phyloP scores from a whole-genome alignment of 495 filamentous ascomycete species.

The Neurospora intermedia region DNA sequence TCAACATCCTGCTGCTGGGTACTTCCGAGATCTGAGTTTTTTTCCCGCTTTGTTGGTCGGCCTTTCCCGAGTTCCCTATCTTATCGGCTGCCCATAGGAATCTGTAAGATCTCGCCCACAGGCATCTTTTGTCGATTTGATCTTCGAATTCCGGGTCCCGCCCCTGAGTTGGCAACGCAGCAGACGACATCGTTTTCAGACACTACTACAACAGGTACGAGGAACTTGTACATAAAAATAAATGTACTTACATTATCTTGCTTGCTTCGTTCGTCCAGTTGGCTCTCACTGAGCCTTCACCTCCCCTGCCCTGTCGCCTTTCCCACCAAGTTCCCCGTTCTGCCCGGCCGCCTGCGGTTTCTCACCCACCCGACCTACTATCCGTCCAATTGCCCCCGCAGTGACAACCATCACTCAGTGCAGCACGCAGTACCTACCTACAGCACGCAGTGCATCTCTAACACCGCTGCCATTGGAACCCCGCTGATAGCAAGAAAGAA shows the following conservation, averaged over 20 bases:
- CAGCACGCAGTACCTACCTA: neutral
- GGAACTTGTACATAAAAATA: neutral
- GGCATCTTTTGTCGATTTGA: neutral
- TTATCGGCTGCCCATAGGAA: neutral
- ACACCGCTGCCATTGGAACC: constrained; percentile 10
- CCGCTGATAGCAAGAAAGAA: constrained; percentile 18
- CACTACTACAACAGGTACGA: neutral
- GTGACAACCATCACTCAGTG: neutral
- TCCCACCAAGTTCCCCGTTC: neutral
- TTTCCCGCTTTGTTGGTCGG: neutral
- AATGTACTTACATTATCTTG: neutral
- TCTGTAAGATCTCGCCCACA: neutral
- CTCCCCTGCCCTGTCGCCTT: constrained; percentile 1
- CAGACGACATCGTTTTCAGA: neutral
- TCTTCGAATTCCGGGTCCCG: neutral
- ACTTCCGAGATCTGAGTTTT: neutral
- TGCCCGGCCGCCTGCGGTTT: constrained; percentile 9
- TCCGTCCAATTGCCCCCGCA: constrained; percentile 15
- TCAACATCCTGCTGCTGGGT: neutral
- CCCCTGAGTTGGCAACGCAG: neutral
- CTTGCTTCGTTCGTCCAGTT: neutral
- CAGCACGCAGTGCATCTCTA: constrained; percentile 3
- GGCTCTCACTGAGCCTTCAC: neutral
- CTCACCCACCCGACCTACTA: constrained; percentile 8
- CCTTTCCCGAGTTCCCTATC: neutral